Percentiles rank a stretch among this genome's conserved stretches.
phyloP scores from a whole-genome alignment of 2,329 filamentous ascomycete genomes.

The Alternaria hordeiaustralica region DNA sequence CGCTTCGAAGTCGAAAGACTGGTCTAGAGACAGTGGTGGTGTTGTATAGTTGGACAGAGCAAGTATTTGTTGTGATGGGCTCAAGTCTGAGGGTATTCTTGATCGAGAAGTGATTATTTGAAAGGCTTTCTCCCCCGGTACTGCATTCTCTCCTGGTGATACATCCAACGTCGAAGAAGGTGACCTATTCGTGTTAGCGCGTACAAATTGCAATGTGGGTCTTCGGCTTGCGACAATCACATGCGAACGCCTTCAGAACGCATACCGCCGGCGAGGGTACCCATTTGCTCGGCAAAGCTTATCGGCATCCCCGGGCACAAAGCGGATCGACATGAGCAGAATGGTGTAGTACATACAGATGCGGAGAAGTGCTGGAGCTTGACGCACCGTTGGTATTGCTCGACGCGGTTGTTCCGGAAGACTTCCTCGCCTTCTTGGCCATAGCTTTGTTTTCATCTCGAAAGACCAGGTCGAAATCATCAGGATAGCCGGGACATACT shows the following conservation, averaged over 20 bases:
- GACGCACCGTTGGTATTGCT: conserved; percentile 22
- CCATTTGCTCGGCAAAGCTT: background rate
- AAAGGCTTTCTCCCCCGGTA: conserved; percentile 3
- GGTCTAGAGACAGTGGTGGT: conserved; percentile 17
- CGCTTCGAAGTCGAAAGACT: conserved; percentile 32
- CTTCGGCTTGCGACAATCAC: background rate
- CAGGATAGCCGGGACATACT: conserved; percentile 52
- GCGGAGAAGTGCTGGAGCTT: conserved; percentile 39
- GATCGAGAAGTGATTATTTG: conserved; percentile 17
- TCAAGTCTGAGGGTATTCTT: conserved; percentile 16
- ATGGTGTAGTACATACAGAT: conserved; percentile 34
- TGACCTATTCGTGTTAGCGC: conserved; percentile 28
- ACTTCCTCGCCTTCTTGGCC: conserved; percentile 65
- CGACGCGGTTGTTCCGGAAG: conserved; percentile 25
- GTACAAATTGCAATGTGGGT: conserved; percentile 1
- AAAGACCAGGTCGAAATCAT: conserved; percentile 75
- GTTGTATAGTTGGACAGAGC: conserved; percentile 23
- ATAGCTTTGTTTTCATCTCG: conserved; percentile 75
- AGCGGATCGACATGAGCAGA: background rate
- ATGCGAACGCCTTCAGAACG: background rate
- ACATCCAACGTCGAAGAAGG: conserved; percentile 27
- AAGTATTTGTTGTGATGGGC: conserved; percentile 28
- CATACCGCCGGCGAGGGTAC: background rate
- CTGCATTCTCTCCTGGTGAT: conserved; percentile 12
- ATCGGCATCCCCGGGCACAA: background rate